Evolutionary conservation across 179 eudicot species (phyloP), one percentile per base, ranked within the genome.

Genomic region (Sideroxylon spinosum): DNA sequence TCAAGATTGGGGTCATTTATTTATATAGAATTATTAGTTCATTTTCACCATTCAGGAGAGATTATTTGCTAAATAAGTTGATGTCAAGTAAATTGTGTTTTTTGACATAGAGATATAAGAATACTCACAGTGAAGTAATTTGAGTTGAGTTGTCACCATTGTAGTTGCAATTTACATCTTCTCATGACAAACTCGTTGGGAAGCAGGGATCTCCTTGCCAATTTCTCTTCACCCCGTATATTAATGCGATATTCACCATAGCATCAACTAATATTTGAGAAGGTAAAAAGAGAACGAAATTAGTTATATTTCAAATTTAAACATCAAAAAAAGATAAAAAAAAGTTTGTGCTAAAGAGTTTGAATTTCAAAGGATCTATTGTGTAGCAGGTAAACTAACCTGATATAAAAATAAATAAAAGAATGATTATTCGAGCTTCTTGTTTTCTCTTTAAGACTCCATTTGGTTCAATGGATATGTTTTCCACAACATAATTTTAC

Each of bases 181-280:
- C 0, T 82, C 85, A 82, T 61, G 60, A 25, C 28, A 74, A 74
- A n/a, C 6, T 29, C 55, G 0, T 46, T n/a, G 85, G 85, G n/a
- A 32, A 63, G 29, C 89, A 86, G 3, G 87, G 89, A 81, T 87
- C 89, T 20, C 89, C 87, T 79, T 82, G 84, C 89, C 89, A 85
- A 53, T 82, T 81, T 73, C 28, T 76, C 62, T 26, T 69, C 65
- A 78, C 19, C 1, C 48, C 64, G 49, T 81, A 85, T 9, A 46
- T n/a, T 10, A 80, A 29, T 70, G 83, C 82, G 64, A 85, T 81
- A 26, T 77, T 61, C 76, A 70, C 46, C 19, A 87, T 68, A 5
- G 87, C 78, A 26, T 70, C 84, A 76, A 79, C 87, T 85, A n/a
- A n/a, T 0, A 32, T 52, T 16, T 6, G 25, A 2, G 32, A 73